A percentile compares a stretch with the other conserved stretches of the same genome.
phyloP scores from a whole-genome alignment of 371 early-diverging fungal species.

The Cokeromyces recurvatus region DNA sequence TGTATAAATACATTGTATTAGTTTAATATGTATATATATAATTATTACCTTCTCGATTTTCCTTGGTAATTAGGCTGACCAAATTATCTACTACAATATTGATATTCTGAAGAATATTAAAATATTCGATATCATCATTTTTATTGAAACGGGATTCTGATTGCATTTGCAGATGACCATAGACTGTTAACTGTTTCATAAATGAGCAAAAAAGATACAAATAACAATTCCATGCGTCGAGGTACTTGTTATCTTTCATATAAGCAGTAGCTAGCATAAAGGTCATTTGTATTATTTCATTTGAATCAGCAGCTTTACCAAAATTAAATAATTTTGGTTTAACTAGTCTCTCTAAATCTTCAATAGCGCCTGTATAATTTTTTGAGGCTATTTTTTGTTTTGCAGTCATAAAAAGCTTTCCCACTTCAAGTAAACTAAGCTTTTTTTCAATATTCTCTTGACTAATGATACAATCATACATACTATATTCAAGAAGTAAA shows the following conservation, averaged over 20 bases:
- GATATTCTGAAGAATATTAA: slow-evolving; percentile 15
- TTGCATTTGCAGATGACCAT: slow-evolving; percentile 18
- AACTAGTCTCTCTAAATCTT: slow-evolving; percentile 26
- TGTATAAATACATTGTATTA: too few relatives aligned
- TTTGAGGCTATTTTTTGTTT: slow-evolving; percentile 32
- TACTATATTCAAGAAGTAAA: slow-evolving; percentile 1
- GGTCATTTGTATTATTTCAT: slow-evolving; percentile 14
- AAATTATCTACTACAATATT: slow-evolving; percentile 5
- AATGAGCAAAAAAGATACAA: slow-evolving; percentile 14
- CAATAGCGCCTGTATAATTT: slow-evolving; percentile 43
- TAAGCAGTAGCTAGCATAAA: slow-evolving; percentile 25
- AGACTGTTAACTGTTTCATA: slow-evolving; percentile 19
- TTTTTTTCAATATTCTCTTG: slow-evolving; percentile 22
- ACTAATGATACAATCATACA: slow-evolving; percentile 36
- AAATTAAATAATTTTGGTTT: slow-evolving; percentile 8
- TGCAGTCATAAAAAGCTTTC: slow-evolving; percentile 33
- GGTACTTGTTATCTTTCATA: slow-evolving; percentile 7
- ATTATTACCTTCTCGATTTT: slow-evolving; percentile 2
- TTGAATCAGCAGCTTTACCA: slow-evolving; percentile 13
- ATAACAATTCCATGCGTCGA: slow-evolving; percentile 35
- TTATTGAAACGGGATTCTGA: slow-evolving; percentile 4
- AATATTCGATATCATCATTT: slow-evolving; percentile 27
- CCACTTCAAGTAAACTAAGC: slow-evolving; percentile 20
- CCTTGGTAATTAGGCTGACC: slow-evolving; percentile 1
- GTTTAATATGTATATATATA: too few relatives aligned